A percentile compares a stretch with the other conserved stretches of the same genome.
phyloP scores from a whole-genome alignment of 2,329 filamentous ascomycete species.

The Zasmidium cellare region DNA sequence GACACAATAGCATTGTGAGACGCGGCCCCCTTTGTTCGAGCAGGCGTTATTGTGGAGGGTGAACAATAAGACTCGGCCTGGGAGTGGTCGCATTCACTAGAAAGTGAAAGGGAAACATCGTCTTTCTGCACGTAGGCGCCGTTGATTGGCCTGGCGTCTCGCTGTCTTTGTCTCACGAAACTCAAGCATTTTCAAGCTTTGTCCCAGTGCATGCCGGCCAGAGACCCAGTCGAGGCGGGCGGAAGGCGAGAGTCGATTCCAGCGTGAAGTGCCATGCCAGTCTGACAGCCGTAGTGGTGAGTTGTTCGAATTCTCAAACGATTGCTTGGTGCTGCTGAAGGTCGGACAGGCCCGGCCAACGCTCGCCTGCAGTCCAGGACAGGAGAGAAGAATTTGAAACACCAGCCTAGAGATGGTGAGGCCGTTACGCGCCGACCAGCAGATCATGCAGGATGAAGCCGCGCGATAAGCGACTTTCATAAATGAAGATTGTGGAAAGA shows the following conservation, averaged over 20 bases:
- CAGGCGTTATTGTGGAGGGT: conserved; percentile 1
- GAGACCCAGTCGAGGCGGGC: not conserved
- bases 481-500: too few relatives aligned
- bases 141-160: conserved; percentile 4
- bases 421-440: too few relatives aligned
- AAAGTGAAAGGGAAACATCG: not conserved
- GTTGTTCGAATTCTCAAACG: too few relatives aligned
- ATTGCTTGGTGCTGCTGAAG: too few relatives aligned
- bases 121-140: conserved; percentile 4
- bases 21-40: conserved; percentile 7
- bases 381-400: too few relatives aligned
- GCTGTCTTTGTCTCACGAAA: conserved; percentile 6
- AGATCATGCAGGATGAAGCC: too few relatives aligned
- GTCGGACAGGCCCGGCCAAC: too few relatives aligned
- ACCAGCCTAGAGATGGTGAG: too few relatives aligned
- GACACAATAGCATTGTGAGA: conserved; percentile 17
- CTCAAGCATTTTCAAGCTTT: conserved; percentile 16
- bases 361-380: too few relatives aligned
- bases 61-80: not conserved
- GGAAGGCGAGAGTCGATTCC: not conserved
- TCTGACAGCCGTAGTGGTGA: too few relatives aligned
- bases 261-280: not conserved
- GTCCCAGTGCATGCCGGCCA: not conserved
- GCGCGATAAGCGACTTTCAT: too few relatives aligned
- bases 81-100: conserved; percentile 13